A percentile compares a stretch with the other conserved stretches of the same genome.
Evolutionary conservation across 805 yeast genomes (phyloP).

Genomic region (Saccharomyces mikatae): DNA sequence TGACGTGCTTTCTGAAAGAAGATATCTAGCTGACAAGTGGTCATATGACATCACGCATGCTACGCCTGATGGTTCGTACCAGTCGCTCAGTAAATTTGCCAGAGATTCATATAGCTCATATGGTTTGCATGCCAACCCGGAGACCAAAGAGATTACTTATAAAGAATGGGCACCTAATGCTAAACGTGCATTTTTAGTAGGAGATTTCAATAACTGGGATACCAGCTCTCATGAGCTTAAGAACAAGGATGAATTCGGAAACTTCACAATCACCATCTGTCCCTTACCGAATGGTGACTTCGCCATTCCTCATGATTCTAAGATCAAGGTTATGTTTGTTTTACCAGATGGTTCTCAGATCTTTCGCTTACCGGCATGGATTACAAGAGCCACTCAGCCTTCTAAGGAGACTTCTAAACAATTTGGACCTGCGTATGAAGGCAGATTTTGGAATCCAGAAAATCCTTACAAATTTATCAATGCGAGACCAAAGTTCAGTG

Average conservation of each 20-base stretch:
- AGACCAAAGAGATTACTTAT: conserved; percentile 49
- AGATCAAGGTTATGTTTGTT: conserved; percentile 61
- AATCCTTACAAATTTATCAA: conserved; percentile 52
- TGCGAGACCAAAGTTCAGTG: conserved; percentile 47
- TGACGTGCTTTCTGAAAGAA: conserved; percentile 59
- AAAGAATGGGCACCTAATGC: conserved; percentile 93
- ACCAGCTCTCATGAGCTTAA: conserved; percentile 45
- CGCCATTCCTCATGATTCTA: conserved; percentile 75
- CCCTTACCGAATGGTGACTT: conserved; percentile 35
- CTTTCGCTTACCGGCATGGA: conserved; percentile 87
- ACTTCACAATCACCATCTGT: conserved; percentile 55
- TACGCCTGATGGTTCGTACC: conserved; percentile 41
- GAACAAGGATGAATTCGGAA: conserved; percentile 56
- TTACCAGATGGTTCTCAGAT: conserved; percentile 60
- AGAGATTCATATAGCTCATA: conserved; percentile 58
- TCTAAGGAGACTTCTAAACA: conserved; percentile 41
- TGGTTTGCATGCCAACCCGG: conserved; percentile 62
- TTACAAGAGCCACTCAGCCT: conserved; percentile 71
- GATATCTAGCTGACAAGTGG: conserved; percentile 61
- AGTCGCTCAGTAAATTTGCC: conserved; percentile 63
- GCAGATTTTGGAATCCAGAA: conserved; percentile 87
- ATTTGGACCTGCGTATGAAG: conserved; percentile 54
- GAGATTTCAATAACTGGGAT: conserved; percentile 88
- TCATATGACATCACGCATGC: conserved; percentile 36
- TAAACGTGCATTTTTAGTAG: conserved; percentile 61